phyloP scores from a whole-genome alignment of 1,284 basidiomycete species.

The Boletellus dicymbophilus region DNA sequence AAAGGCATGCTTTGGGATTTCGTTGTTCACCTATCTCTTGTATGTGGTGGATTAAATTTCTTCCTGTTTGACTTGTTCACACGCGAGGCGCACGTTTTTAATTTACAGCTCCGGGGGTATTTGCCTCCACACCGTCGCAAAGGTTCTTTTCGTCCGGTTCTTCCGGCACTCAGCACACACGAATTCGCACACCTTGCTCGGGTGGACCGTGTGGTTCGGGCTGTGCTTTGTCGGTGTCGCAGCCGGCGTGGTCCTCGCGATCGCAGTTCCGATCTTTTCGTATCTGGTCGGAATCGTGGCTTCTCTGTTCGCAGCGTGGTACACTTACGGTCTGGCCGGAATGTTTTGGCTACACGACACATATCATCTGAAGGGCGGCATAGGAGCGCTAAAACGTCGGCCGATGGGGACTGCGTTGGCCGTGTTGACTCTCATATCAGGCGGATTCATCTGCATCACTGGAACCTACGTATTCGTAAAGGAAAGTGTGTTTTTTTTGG shows the following conservation, averaged over 20 bases:
- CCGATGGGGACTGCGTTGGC: slow-evolving; percentile 41
- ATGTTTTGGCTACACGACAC: slow-evolving; percentile 60
- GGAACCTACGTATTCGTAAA: slow-evolving; percentile 56
- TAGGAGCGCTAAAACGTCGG: no score
- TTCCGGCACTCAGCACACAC: slow-evolving; percentile 61
- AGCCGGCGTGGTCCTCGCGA: slow-evolving; percentile 55
- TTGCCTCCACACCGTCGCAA: slow-evolving; percentile 56
- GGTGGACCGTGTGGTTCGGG: slow-evolving; percentile 56
- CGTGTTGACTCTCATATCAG: slow-evolving; percentile 48
- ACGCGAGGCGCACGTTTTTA: no score
- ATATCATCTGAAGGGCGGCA: slow-evolving; percentile 44
- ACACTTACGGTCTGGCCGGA: slow-evolving; percentile 56
- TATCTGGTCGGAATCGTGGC: slow-evolving; percentile 55
- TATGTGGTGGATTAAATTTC: no score
- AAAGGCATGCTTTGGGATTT: slow-evolving; percentile 51
- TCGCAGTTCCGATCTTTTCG: slow-evolving; percentile 56
- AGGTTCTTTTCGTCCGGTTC: slow-evolving; percentile 60
- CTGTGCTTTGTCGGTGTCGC: slow-evolving; percentile 48
- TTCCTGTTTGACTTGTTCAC: no score
- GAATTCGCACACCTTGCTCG: no score
- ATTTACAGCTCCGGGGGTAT: slow-evolving; percentile 50
- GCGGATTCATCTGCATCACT: slow-evolving; percentile 55
- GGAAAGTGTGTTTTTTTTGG: no score
- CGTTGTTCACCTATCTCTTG: slow-evolving; percentile 52
- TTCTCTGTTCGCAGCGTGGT: slow-evolving; percentile 58